Conservation (phyloP, 2,329 filamentous ascomycete genomes). For the Capronia epimyces region DNA sequence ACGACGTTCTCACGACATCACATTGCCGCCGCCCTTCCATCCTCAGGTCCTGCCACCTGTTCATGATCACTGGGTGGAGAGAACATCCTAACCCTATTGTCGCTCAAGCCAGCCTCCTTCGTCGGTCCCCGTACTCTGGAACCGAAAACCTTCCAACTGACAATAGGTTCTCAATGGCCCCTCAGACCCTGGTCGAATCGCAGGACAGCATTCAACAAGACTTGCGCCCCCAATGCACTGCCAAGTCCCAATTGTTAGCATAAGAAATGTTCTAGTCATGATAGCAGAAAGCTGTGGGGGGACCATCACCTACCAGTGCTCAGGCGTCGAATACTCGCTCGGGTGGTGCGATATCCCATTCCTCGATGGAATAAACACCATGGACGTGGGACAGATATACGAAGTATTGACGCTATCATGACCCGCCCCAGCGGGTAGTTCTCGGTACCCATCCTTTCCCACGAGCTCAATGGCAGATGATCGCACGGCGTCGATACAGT, state of each 20-base stretch:
- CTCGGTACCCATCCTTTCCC: slow-evolving; percentile 42
- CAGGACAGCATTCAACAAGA: slow-evolving; percentile 2
- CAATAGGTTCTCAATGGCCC: not conserved
- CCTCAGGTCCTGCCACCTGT: too few species aligned
- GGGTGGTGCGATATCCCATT: slow-evolving; percentile 57
- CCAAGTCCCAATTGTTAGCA: not conserved
- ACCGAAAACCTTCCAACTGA: not conserved
- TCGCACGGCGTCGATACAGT: slow-evolving; percentile 57
- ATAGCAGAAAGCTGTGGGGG: not conserved
- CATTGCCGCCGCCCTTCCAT: too few species aligned
- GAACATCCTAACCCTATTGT: too few species aligned
- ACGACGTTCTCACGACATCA: too few species aligned
- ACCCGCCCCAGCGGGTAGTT: slow-evolving; percentile 54
- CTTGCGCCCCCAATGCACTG: slow-evolving; percentile 3
- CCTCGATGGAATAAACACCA: slow-evolving; percentile 59
- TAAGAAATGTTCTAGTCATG: not conserved
- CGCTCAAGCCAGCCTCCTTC: too few species aligned
- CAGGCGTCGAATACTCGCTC: slow-evolving; percentile 1
- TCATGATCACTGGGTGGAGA: too few species aligned
- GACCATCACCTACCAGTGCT: not conserved
- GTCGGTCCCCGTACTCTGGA: too few species aligned
- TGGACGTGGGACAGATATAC: slow-evolving; percentile 51
- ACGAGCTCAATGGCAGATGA: slow-evolving; percentile 52
- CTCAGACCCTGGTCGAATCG: slow-evolving; percentile 3
- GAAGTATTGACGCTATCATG: slow-evolving; percentile 57